phyloP scores from a whole-genome alignment of 805 yeast species.

The Ogataea henricii region DNA sequence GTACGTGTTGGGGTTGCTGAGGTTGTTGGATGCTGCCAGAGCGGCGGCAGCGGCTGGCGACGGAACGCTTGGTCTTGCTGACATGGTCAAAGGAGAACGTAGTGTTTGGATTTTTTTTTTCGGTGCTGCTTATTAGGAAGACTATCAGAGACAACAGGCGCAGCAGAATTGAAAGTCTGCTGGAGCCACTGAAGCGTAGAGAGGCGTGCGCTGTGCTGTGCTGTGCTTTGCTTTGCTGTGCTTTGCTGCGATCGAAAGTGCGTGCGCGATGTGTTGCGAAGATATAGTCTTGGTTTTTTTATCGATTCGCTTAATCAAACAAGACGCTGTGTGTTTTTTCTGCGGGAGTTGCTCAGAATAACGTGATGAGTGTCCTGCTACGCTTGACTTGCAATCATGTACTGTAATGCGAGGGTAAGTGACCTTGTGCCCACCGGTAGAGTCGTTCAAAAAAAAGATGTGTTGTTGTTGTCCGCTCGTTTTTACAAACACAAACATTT shows the following conservation, averaged over 20 bases:
- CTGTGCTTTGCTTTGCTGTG: too few relatives aligned
- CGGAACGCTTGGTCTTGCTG: slow-evolving; percentile 28
- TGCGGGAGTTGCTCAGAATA: slow-evolving; percentile 1
- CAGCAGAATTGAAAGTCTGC: neutral
- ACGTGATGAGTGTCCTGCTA: slow-evolving; percentile 2
- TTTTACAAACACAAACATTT: slow-evolving; percentile 3
- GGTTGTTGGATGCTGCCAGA: slow-evolving; percentile 33
- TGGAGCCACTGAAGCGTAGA: slow-evolving; percentile 1
- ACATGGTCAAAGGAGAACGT: slow-evolving; percentile 16
- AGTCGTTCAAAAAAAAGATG: neutral
- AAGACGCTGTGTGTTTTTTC: neutral
- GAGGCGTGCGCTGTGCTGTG: too few relatives aligned
- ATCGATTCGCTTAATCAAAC: slow-evolving; percentile 1
- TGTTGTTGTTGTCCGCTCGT: slow-evolving; percentile 1
- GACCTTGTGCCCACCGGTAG: neutral
- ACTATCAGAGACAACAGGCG: neutral
- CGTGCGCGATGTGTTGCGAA: slow-evolving; percentile 7
- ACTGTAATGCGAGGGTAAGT: slow-evolving; percentile 1
- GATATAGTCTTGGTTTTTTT: neutral
- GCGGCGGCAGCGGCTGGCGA: slow-evolving; percentile 39
- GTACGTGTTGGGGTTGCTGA: slow-evolving; percentile 22
- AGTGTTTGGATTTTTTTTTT: neutral
- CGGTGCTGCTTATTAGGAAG: neutral
- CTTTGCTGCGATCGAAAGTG: neutral
- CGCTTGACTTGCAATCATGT: slow-evolving; percentile 6